Conservation (phyloP, 2,329 filamentous ascomycete species). For the Botrytis deweyae region DNA sequence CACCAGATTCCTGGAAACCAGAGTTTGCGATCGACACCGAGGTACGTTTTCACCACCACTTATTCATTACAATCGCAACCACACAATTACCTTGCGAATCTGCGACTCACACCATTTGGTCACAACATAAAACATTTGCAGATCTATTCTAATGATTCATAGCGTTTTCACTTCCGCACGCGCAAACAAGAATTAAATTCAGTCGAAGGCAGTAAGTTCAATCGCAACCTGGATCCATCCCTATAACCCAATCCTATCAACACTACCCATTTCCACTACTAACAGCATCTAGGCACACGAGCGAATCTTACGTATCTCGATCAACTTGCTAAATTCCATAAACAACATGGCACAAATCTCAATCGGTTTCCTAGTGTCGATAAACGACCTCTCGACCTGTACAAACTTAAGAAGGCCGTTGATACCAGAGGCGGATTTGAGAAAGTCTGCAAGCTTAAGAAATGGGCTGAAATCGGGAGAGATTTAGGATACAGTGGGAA, state of each 20-base stretch:
- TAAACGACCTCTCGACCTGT: slow-evolving; percentile 93
- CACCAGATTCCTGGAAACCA: slow-evolving; percentile 90
- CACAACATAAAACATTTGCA: background rate
- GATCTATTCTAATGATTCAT: slow-evolving; percentile 35
- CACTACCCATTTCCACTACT: slow-evolving; percentile 25
- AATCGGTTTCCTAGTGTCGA: slow-evolving; percentile 95
- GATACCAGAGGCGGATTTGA: slow-evolving; percentile 94
- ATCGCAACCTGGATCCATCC: slow-evolving; percentile 13
- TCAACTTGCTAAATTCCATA: slow-evolving; percentile 93
- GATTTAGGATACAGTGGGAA: slow-evolving; percentile 98
- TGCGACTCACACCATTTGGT: background rate
- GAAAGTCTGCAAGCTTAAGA: slow-evolving; percentile 94
- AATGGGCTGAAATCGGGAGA: slow-evolving; percentile 97
- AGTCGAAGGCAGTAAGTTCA: slow-evolving; percentile 89
- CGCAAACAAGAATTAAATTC: slow-evolving; percentile 96
- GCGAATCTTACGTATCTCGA: slow-evolving; percentile 96
- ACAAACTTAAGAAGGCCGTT: slow-evolving; percentile 94
- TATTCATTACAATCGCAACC: background rate
- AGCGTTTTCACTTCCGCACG: slow-evolving; percentile 97
- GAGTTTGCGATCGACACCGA: slow-evolving; percentile 96
- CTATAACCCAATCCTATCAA: background rate
- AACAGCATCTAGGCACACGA: slow-evolving; percentile 67
- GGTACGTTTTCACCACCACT: slow-evolving; percentile 50
- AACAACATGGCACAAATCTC: slow-evolving; percentile 90
- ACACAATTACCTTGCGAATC: background rate